Evolutionary conservation across 805 yeast species (phyloP).

Genomic region (Phaffomyces antillensis): DNA sequence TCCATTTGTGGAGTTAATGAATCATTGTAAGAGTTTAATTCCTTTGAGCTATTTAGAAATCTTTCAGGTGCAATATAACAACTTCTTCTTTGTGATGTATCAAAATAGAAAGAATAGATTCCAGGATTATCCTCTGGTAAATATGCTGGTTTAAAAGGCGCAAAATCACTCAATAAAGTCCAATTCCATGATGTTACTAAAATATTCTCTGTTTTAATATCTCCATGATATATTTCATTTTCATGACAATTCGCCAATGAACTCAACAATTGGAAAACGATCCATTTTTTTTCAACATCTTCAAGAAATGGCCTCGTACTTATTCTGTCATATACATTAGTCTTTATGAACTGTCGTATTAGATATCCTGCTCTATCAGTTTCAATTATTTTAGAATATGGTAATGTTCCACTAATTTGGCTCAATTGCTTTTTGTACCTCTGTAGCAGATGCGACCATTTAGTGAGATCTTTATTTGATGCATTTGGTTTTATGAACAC

Average conservation of each 20-base stretch:
- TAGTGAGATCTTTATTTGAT: conserved; percentile 17
- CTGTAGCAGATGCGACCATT: conserved; percentile 21
- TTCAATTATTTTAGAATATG: conserved; percentile 70
- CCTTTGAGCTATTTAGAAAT: conserved; percentile 34
- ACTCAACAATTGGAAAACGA: conserved; percentile 71
- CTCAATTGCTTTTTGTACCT: conserved; percentile 33
- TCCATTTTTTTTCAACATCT: conserved; percentile 74
- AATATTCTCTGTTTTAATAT: conserved; percentile 84
- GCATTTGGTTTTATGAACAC: conserved; percentile 68
- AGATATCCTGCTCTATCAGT: conserved; percentile 90
- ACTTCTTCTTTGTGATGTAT: conserved; percentile 75
- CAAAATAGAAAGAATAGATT: conserved; percentile 86
- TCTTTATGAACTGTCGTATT: conserved; percentile 71
- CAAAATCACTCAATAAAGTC: conserved; percentile 76
- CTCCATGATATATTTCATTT: conserved; percentile 70
- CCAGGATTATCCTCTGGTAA: conserved; percentile 93
- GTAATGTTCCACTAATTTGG: conserved; percentile 55
- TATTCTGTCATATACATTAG: conserved; percentile 81
- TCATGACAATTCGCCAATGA: conserved; percentile 59
- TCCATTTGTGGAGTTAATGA: conserved; percentile 63
- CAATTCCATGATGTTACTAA: conserved; percentile 86
- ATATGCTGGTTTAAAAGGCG: conserved; percentile 74
- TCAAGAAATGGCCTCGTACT: conserved; percentile 84
- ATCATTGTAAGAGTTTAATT: conserved; percentile 15
- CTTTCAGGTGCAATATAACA: conserved; percentile 96